These are phyloP conservation scores for Funneliformis caledonium DNA, from an alignment of 371 early-diverging fungal genomes.

Conservation along the genomic window DNA sequence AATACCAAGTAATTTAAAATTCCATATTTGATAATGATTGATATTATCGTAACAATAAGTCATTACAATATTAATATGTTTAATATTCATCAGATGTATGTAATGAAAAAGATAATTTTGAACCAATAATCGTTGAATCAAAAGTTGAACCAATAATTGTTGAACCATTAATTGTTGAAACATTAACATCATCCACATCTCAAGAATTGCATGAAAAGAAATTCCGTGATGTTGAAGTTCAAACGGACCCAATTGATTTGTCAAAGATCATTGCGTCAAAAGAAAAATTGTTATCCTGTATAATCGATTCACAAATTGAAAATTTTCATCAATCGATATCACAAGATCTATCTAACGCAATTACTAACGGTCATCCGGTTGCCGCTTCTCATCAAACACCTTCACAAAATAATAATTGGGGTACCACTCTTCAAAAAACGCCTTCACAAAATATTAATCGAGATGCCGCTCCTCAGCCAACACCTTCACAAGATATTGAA, in stretches of 20 bases:
- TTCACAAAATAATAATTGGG: neutral
- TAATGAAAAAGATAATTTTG: neutral
- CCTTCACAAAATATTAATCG: neutral
- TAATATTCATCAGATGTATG: neutral
- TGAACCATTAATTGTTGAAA: too few relatives aligned
- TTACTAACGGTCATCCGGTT: too few relatives aligned
- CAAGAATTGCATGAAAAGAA: neutral
- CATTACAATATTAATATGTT: too few relatives aligned
- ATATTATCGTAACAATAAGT: too few relatives aligned
- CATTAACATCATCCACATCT: neutral
- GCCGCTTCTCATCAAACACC: too few relatives aligned
- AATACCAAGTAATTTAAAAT: too few relatives aligned
- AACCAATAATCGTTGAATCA: neutral
- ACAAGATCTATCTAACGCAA: too few relatives aligned
- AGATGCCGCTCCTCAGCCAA: neutral
- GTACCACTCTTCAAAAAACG: neutral
- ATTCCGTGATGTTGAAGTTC: constrained; percentile 8
- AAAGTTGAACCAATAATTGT: too few relatives aligned
- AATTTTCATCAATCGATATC: neutral
- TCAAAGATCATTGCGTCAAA: neutral
- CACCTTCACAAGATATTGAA: too few relatives aligned
- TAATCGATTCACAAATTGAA: neutral
- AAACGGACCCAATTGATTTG: constrained; percentile 17
- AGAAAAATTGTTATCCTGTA: neutral
- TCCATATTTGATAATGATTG: too few relatives aligned